Percentiles rank a stretch among this genome's conserved stretches.
Evolutionary conservation across 345 rosid genomes (phyloP).

Genomic region (Orychophragmus violaceus): DNA sequence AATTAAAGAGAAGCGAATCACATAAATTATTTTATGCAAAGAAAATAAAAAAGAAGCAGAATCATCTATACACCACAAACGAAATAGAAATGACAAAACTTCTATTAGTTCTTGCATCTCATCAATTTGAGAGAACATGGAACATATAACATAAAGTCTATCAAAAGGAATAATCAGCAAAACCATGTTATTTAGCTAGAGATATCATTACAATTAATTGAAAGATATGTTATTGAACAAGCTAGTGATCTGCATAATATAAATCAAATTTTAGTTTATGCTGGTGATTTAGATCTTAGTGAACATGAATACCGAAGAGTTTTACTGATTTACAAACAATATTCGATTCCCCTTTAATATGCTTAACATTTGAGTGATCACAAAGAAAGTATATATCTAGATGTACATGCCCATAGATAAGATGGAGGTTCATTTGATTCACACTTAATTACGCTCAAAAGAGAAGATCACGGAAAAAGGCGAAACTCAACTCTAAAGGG

Average conservation of each 20-base stretch:
- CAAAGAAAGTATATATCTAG: no score
- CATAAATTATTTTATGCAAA: neutral
- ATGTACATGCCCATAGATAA: no score
- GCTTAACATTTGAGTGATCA: no score
- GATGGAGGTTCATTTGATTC: no score
- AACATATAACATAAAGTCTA: neutral
- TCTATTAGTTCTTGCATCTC: neutral
- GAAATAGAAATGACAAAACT: neutral
- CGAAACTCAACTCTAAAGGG: no score
- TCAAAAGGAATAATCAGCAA: no score
- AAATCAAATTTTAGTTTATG: neutral
- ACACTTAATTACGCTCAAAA: no score
- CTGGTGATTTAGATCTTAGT: neutral
- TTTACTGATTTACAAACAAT: neutral
- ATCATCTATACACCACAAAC: neutral
- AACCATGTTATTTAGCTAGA: neutral
- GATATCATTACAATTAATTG: neutral
- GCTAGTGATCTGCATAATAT: neutral
- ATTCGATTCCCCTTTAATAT: neutral
- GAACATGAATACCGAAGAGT: neutral
- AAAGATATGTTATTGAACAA: neutral
- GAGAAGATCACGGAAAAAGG: no score
- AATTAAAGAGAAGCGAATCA: neutral
- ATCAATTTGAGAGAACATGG: neutral
- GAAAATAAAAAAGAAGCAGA: neutral